Base-by-base conservation (phyloP, 768 basidiomycete genomes). In the Panus rudis region DNA sequence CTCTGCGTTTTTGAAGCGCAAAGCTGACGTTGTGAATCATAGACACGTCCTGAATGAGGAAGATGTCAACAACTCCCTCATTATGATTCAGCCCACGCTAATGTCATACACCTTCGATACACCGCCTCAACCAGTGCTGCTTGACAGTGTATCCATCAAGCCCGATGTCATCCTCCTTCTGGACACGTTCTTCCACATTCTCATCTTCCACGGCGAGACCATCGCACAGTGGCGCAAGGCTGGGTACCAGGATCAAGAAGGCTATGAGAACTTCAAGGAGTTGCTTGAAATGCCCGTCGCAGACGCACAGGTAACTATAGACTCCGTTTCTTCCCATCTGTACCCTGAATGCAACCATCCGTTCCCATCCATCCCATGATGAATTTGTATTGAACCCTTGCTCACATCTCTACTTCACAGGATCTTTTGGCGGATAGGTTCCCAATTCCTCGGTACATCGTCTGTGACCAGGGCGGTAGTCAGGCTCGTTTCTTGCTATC, bases 181-280 rank as follows among this genome's bases (percentile, higher is more conserved):
- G 42, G 96, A 99, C 58, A 98, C 94, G 2, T 99, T 94, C 78
- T 98, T 99, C 91, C 94, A 99, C 61, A 96, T 98, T 53, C 84
- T 98, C 55, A 98, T 99, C 63, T 98, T 96, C 84, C 96, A 99
- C 60, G 96, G 96, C 17, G 91, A 94, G 63, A 89, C 91, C 17
- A 76, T 99, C 37, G 93, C 96, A 0, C 86, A 92, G 61, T 99
- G 96, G 96, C 79, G 94, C 39, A 98, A 98, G 64, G 88, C 90
- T 10, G 93, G 92, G 0, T 99, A 98, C 58, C 96, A 98, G 57
- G 93, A 99, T 1, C 94, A 97, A 66, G 93, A 97, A 61, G 93
- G 92, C 26, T 96, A 98, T 56, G 96, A 98, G 65, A 98, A 99
- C 66, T 88, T 99, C 68, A 93, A 92, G 56, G 92, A 94, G 59